Evolutionary conservation across 208 protist genomes (phyloP), one percentile per base, ranked within the genome.

Genomic region (Trypanosoma lewisi): DNA sequence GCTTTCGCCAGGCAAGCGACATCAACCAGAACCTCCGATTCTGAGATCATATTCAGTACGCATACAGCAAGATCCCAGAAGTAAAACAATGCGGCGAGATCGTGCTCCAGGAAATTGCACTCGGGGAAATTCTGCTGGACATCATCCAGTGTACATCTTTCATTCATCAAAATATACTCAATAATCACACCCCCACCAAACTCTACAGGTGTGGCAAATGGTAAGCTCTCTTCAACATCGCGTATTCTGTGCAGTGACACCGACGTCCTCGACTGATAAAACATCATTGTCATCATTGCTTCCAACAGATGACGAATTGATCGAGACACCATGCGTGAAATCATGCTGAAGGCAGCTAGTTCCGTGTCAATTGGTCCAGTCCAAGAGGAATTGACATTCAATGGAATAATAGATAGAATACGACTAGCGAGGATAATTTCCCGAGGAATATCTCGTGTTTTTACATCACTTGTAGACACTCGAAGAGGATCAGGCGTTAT

Each of bases 111-210:
- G 41, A 54, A 81, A 49, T 57, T 70, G 52, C 85, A 65, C 37
- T 83, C 67, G 14, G 86, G 85, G 57, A 95, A 95, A 7, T 48
- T 66, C n/a, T n/a, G 12, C 41, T 54, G 27, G 11, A 95, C 28
- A 50, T 85, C 64, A 7, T 62, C 61, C 27, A 95, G n/a, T 0
- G 81, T 87, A 70, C 76, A 82, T 16, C 76, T 49, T 19, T 68
- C 41, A 36, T 91, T 91, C 61, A 60, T 78, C 37, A 95, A 53
- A 36, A 95, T 74, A 62, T 87, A 90, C 39, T 81, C 71, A 71
- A 91, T 82, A 36, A 95, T 47, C 52, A 91, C 79, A 54, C 89
- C 89, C 8, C 84, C 70, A 61, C 78, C 80, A 75, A 89, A 93
- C 67, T 93, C 86, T 7, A 78, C 69, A 23, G 86, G 85, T 19